Conservation (phyloP, 805 yeast genomes). For the Clavispora fructus region DNA sequence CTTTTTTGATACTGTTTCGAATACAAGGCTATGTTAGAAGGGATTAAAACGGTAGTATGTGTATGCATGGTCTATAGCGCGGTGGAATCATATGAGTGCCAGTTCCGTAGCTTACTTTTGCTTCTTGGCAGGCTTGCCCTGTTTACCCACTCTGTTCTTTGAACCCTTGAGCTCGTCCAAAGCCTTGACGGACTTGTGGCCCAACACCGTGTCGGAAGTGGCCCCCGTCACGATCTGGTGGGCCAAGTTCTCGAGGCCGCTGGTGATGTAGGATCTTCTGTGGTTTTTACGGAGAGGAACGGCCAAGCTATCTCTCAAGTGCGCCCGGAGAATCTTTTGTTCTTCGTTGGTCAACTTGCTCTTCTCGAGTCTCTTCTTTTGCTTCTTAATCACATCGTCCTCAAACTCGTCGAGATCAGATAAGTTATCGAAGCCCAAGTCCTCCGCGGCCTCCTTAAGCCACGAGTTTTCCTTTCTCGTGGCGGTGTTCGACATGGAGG, state of each 20-base stretch:
- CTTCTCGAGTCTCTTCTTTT: slow-evolving; percentile 44
- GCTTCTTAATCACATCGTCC: slow-evolving; percentile 61
- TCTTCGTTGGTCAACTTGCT: slow-evolving; percentile 46
- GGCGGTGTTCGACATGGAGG: slow-evolving; percentile 55
- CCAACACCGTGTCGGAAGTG: slow-evolving; percentile 64
- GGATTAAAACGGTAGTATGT: neutral
- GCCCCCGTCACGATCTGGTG: slow-evolving; percentile 65
- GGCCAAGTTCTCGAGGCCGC: slow-evolving; percentile 74
- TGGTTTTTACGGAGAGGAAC: slow-evolving; percentile 56
- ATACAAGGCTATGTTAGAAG: neutral
- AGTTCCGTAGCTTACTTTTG: neutral
- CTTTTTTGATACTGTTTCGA: neutral
- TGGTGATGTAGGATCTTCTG: slow-evolving; percentile 71
- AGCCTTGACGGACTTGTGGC: slow-evolving; percentile 65
- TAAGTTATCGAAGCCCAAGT: slow-evolving; percentile 73
- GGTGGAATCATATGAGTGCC: neutral
- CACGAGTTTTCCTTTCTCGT: slow-evolving; percentile 68
- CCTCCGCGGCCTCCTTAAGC: slow-evolving; percentile 89
- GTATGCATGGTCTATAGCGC: neutral
- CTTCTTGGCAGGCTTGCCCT: slow-evolving; percentile 1
- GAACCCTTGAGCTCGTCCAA: slow-evolving; percentile 45
- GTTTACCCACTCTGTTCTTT: slow-evolving; percentile 1
- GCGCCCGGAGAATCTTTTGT: slow-evolving; percentile 39
- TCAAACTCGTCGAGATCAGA: slow-evolving; percentile 58
- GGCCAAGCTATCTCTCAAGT: slow-evolving; percentile 48